Conservation (phyloP, 441 rosid species). For the Rhodomyrtus psidioides region DNA sequence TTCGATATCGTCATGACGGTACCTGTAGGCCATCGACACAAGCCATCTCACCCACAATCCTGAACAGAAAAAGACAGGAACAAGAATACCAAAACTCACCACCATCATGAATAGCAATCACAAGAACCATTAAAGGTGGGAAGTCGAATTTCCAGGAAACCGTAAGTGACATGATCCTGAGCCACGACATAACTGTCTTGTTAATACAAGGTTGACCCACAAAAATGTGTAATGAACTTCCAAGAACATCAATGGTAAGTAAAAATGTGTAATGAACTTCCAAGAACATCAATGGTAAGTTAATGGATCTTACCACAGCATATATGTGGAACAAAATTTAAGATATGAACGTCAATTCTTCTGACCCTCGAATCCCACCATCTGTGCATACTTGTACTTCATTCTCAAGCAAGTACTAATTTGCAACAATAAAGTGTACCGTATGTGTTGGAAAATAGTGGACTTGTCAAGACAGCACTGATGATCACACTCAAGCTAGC, state of each 20-base stretch:
- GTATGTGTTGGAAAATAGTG: constrained; percentile 47
- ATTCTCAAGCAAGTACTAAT: neutral
- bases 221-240: neutral
- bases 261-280: neutral
- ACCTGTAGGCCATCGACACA: constrained; percentile 15
- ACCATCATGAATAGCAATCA: constrained; percentile 44
- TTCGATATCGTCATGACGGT: constrained; percentile 60
- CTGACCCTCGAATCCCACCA: neutral
- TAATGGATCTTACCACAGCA: constrained; percentile 36
- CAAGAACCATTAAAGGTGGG: constrained; percentile 53
- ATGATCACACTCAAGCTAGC: constrained; percentile 52
- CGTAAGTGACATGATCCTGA: constrained; percentile 38
- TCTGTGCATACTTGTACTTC: neutral
- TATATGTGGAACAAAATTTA: constrained; percentile 23
- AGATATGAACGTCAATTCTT: neutral
- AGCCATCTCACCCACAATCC: neutral
- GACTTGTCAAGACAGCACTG: constrained; percentile 39
- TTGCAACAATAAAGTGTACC: constrained; percentile 6
- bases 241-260: neutral
- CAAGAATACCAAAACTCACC: constrained; percentile 18
- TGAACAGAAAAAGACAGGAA: neutral
- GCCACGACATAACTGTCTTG: constrained; percentile 5
- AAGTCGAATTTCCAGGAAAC: constrained; percentile 42
- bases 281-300: neutral
- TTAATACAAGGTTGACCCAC: neutral